Percentiles rank a stretch among this genome's conserved stretches.
Evolutionary conservation across 257 asterid genomes (phyloP).

Genomic region (Paulownia fortunei): DNA sequence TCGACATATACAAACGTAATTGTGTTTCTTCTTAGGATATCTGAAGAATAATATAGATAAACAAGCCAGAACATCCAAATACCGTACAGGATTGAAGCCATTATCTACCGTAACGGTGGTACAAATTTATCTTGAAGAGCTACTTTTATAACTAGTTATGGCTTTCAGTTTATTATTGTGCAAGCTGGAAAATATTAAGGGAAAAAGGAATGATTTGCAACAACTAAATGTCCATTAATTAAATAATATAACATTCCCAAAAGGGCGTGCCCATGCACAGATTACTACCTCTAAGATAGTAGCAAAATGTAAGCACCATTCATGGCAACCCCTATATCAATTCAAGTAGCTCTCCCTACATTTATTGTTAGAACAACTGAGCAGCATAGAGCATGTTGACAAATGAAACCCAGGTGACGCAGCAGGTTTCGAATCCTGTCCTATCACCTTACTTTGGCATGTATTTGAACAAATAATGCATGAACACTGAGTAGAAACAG

Average conservation of each 20-base stretch:
- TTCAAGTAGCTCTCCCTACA: neutral
- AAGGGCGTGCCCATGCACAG: neutral
- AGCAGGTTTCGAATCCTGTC: too few species aligned
- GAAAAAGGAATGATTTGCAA: neutral
- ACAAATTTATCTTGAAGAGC: slow-evolving; percentile 8
- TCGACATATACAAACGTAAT: neutral
- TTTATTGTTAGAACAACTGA: neutral
- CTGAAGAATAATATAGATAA: neutral
- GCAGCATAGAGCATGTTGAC: slow-evolving; percentile 9
- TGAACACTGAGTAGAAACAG: neutral
- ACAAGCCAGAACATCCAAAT: slow-evolving; percentile 3
- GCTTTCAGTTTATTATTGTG: slow-evolving; percentile 17
- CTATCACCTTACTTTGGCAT: neutral
- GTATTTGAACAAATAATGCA: neutral
- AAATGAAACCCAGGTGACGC: neutral
- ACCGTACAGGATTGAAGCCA: neutral
- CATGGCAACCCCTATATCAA: neutral
- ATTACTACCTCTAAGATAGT: slow-evolving; percentile 14
- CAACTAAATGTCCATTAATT: neutral
- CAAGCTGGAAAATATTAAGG: neutral
- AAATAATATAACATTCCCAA: slow-evolving; percentile 16
- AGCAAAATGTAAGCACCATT: slow-evolving; percentile 9
- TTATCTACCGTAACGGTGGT: slow-evolving; percentile 11
- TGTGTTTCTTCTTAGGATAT: neutral
- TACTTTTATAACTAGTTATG: neutral